Conservation (phyloP, 2,329 filamentous ascomycete genomes). For the Fonsecaea nubica region DNA sequence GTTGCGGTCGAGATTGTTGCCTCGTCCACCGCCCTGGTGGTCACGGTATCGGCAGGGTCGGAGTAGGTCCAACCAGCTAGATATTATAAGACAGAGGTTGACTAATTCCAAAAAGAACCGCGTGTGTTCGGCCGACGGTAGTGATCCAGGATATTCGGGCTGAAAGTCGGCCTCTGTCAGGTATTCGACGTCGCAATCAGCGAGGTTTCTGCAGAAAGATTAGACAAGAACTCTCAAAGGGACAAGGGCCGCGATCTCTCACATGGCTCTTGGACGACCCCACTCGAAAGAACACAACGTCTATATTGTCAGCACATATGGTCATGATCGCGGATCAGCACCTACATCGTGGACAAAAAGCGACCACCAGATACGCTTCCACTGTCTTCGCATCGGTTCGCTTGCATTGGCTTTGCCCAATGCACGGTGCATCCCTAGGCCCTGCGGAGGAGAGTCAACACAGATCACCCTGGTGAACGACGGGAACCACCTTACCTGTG, state of each 20-base stretch:
- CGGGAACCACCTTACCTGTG: not conserved
- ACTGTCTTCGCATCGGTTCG: conserved; percentile 13
- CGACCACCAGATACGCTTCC: conserved; percentile 23
- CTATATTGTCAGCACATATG: not conserved
- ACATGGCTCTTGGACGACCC: conserved; percentile 18
- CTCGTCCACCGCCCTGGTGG: not conserved
- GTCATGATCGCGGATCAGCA: not conserved
- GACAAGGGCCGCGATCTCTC: not conserved
- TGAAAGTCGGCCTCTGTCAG: conserved; percentile 8
- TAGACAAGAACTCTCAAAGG: not conserved
- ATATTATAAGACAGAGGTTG: conserved; percentile 17
- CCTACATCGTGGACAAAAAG: conserved; percentile 19
- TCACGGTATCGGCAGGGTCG: conserved; percentile 5
- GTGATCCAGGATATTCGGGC: conserved; percentile 1
- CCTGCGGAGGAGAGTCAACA: not conserved
- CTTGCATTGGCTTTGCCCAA: conserved; percentile 18
- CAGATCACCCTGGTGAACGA: not conserved
- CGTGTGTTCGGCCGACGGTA: conserved; percentile 16
- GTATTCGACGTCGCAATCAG: conserved; percentile 11
- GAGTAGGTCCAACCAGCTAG: conserved; percentile 15
- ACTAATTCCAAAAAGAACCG: conserved; percentile 13
- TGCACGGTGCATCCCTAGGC: conserved; percentile 20
- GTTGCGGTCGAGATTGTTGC: not conserved
- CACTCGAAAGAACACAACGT: conserved; percentile 16
- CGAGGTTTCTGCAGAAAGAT: conserved; percentile 9